A percentile compares a stretch with the other conserved stretches of the same genome.
Evolutionary conservation across 2,329 filamentous ascomycete species (phyloP).

Genomic region (Paecilomyces niveus): DNA sequence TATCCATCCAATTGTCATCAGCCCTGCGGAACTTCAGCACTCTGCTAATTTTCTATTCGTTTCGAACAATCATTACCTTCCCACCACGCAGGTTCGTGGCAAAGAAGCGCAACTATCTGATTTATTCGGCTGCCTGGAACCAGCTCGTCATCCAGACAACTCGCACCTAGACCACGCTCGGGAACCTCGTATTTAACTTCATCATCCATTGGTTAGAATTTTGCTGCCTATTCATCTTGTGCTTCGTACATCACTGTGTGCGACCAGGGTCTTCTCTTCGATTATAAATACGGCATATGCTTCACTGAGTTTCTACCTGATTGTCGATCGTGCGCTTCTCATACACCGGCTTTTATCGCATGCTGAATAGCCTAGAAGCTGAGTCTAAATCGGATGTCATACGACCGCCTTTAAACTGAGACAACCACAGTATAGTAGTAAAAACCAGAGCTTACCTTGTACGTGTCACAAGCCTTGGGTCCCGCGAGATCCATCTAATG

Average conservation of each 20-base stretch:
- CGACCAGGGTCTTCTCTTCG: neutral
- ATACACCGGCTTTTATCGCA: neutral
- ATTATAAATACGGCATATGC: neutral
- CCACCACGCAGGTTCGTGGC: neutral
- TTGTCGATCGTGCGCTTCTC: neutral
- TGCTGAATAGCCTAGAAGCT: neutral
- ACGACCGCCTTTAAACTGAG: neutral
- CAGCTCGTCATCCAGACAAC: neutral
- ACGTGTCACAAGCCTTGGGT: neutral
- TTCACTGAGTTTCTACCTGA: neutral
- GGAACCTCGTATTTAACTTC: neutral
- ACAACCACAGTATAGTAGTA: neutral
- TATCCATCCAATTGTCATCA: neutral
- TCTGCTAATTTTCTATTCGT: neutral
- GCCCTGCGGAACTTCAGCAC: neutral
- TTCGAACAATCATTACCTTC: neutral
- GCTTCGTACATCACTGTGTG: neutral
- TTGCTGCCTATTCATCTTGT: neutral
- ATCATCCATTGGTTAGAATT: neutral
- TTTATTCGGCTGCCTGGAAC: neutral
- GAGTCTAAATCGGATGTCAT: neutral
- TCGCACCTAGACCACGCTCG: neutral
- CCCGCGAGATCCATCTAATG: neutral
- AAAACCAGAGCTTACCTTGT: neutral
- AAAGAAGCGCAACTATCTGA: neutral